Conservation (phyloP, 306 rosid genomes). For the Inga laurina region DNA sequence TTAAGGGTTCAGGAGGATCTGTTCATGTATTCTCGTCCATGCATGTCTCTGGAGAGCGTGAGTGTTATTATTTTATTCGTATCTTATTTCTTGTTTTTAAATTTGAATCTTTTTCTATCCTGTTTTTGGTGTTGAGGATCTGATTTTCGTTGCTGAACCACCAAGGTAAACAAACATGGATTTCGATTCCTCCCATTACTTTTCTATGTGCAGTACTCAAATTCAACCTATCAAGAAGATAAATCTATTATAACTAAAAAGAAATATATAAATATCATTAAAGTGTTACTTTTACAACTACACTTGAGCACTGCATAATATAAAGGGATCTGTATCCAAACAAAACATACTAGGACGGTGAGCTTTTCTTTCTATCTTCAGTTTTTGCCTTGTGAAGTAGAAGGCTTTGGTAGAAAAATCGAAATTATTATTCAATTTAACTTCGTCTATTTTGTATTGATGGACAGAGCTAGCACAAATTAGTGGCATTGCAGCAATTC, state of each 20-base stretch:
- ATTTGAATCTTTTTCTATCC: neutral
- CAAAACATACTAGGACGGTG: slow-evolving; percentile 4
- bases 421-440: neutral
- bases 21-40: slow-evolving; percentile 90
- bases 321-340: neutral
- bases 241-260: neutral
- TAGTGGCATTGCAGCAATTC: slow-evolving; percentile 70
- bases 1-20: slow-evolving; percentile 80
- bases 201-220: neutral
- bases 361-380: neutral
- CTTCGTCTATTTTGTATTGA: neutral
- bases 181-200: neutral
- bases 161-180: neutral
- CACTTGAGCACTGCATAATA: neutral
- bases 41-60: slow-evolving; percentile 99
- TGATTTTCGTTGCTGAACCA: slow-evolving; percentile 23
- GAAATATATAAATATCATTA: neutral
- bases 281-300: neutral
- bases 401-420: slow-evolving; percentile 5
- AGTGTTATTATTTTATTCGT: slow-evolving; percentile 37
- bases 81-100: neutral
- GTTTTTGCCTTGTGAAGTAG: neutral
- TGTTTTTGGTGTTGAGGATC: neutral
- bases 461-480: slow-evolving; percentile 72
- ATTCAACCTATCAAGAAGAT: neutral